Base-by-base conservation (phyloP, 257 asterid species). In the Rhazya stricta region DNA sequence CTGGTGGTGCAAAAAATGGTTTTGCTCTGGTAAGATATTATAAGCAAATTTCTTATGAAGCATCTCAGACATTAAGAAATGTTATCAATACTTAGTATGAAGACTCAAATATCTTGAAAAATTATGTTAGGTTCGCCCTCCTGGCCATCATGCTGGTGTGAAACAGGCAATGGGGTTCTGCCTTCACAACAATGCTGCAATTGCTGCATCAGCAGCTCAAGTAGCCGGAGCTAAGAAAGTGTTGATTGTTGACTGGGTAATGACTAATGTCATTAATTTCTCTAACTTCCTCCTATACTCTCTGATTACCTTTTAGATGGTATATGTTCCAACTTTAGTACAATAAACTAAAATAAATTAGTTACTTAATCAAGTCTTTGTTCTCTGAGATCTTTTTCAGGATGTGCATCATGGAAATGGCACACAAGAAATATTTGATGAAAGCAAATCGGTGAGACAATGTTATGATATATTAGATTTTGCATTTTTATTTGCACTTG, bases 341-440 rank as follows among this genome's bases (percentile, higher is more conserved):
- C 60, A 15, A 3, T 71, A 69, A 21, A 42, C 37, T 43, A 30
- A n/a, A 73, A 32, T 32, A 51, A 67, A 54, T 4, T 66, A 21
- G 79, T 54, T 13, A 70, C 50, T 71, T 42, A 48, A n/a, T 54
- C 11, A 11, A 30, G 10, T 34, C 36, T 32, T 72, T 70, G 48
- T 72, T 78, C 58, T 78, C 77, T 46, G 69, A 9, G 62, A 42
- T 81, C 65, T 53, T 77, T 79, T 67, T 74, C 88, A 95, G 99
- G 99, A 95, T 85, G 99, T 95, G 50, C 99, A 95, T 86, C 99
- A 95, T 67, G 99, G 99, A 75, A 95, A 95, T 80, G 99, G 99
- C 73, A 95, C 99, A 68, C 99, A 95, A 84, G 98, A 95, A 87
- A 91, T 95, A 82, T 95, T 92, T 82, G 94, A 95, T 79, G 86